These are phyloP conservation scores for Fabrea salina DNA, from an alignment of 169 alveolate genomes.

Conservation along the genomic window DNA sequence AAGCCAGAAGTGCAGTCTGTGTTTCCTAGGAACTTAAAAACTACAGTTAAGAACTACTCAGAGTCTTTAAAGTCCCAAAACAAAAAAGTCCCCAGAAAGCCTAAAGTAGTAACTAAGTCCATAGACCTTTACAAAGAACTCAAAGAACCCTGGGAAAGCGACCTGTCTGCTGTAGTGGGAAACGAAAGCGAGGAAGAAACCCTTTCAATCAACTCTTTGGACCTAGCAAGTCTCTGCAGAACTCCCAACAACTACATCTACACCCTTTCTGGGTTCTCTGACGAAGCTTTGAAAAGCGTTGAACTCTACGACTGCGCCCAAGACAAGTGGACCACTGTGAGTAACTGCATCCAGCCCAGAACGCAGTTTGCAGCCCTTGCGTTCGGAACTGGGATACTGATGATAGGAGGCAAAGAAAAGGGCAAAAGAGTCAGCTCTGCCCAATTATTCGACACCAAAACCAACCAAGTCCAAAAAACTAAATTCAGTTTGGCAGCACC, in stretches of 20 bases:
- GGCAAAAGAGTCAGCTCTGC: constrained; percentile 58
- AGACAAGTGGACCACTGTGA: not conserved
- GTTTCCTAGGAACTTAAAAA: too few relatives aligned
- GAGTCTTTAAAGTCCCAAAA: not conserved
- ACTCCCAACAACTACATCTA: not conserved
- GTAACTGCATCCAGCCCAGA: not conserved
- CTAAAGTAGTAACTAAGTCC: not conserved
- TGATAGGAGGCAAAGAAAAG: constrained; percentile 42
- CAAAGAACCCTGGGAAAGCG: not conserved
- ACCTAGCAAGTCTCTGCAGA: not conserved
- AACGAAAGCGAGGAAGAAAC: not conserved
- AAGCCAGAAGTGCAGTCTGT: not conserved
- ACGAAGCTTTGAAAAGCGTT: not conserved
- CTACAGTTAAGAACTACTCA: too few relatives aligned
- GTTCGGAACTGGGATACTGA: not conserved
- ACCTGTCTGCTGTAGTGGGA: not conserved
- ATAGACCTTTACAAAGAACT: not conserved
- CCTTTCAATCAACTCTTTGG: not conserved
- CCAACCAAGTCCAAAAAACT: constrained; percentile 24
- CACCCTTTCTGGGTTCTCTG: constrained; percentile 19
- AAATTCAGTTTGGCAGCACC: constrained; percentile 43
- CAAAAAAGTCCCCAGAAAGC: not conserved
- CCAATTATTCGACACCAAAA: constrained; percentile 50
- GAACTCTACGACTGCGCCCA: not conserved
- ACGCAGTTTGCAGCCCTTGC: constrained; percentile 29